Conservation (phyloP, 371 early-diverging fungal species). For the Mortierella sp. region DNA sequence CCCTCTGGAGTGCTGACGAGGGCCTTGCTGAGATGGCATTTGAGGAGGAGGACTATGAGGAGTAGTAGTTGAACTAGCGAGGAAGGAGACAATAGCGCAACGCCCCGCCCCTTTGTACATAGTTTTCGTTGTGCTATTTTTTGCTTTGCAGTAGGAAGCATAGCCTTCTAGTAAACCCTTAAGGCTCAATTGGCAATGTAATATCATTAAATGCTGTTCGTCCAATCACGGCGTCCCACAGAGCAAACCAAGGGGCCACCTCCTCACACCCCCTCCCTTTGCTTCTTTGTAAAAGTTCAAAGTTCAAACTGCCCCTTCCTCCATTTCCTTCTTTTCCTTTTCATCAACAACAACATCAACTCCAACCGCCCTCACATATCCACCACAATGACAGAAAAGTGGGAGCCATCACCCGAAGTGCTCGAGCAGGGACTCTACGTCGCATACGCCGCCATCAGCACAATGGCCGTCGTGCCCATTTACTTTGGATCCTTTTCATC, state of each 20-base stretch:
- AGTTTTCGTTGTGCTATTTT: not conserved
- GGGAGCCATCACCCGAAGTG: slow-evolving; percentile 49
- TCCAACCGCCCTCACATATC: not conserved
- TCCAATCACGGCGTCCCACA: slow-evolving; percentile 48
- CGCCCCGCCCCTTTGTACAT: not conserved
- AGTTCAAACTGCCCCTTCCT: not conserved
- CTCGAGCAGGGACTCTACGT: slow-evolving; percentile 66
- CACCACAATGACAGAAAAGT: slow-evolving; percentile 36
- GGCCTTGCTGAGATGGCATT: not conserved
- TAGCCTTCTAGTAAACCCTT: not conserved
- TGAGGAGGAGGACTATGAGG: slow-evolving; percentile 2
- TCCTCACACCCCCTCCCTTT: not conserved
- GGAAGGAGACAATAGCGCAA: not conserved
- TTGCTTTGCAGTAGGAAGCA: not conserved
- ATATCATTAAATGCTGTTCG: not conserved
- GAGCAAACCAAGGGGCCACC: not conserved
- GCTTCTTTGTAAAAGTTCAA: not conserved
- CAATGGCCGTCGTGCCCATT: slow-evolving; percentile 93
- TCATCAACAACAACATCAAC: slow-evolving; percentile 13
- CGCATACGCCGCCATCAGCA: slow-evolving; percentile 91
- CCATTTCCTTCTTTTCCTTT: slow-evolving; percentile 20
- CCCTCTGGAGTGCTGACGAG: not conserved
- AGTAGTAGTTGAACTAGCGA: not conserved
- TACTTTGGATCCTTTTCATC: slow-evolving; percentile 87
- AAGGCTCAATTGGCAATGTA: not conserved